phyloP scores from a whole-genome alignment of 345 rosid genomes.

The Gossypium thurberi region DNA sequence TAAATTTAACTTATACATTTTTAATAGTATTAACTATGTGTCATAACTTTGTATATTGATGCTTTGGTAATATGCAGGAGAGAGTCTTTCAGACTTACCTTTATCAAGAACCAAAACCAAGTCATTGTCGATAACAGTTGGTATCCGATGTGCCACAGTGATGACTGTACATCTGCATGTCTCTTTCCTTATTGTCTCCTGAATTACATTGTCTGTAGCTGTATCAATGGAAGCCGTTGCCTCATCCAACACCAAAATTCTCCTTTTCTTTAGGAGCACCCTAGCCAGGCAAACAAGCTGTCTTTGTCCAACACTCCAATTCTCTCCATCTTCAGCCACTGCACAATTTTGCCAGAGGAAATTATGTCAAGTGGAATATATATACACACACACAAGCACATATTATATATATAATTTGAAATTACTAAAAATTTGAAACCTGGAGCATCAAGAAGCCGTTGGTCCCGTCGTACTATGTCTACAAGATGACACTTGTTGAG shows the following conservation, averaged over 20 bases:
- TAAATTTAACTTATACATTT: neutral
- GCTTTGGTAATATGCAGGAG: neutral
- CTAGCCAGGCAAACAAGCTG: conserved; percentile 81
- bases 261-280: conserved; percentile 62
- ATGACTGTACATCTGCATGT: conserved; percentile 68
- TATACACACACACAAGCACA: neutral
- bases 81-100: conserved; percentile 31
- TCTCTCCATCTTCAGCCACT: conserved; percentile 85
- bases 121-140: conserved; percentile 79
- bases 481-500: conserved; percentile 47
- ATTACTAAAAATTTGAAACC: conserved; percentile 18
- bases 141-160: conserved; percentile 82
- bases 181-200: conserved; percentile 64
- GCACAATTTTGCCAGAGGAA: conserved; percentile 16
- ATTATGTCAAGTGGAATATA: neutral
- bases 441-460: conserved; percentile 47
- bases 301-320: conserved; percentile 91
- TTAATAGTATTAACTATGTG: neutral
- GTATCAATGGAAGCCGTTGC: conserved; percentile 91
- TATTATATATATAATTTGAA: neutral
- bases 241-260: conserved; percentile 69
- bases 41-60: neutral
- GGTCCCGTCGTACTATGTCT: conserved; percentile 41
- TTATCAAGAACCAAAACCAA: conserved; percentile 75
- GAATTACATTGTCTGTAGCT: conserved; percentile 73